Base-by-base conservation (phyloP, 2,329 filamentous ascomycete species). In the Zalaria obscura region DNA sequence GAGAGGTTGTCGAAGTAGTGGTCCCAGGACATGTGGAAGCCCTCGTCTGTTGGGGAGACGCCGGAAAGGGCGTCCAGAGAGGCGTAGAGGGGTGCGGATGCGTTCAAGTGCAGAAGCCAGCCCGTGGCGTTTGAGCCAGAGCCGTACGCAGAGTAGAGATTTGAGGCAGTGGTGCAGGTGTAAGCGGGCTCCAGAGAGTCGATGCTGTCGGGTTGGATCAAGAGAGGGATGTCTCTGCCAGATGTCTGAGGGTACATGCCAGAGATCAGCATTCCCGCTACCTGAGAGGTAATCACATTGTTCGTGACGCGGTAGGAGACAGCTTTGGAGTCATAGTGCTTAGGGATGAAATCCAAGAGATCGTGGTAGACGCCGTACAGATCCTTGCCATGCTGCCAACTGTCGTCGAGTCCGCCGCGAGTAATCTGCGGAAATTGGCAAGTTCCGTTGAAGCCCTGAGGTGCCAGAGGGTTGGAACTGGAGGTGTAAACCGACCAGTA, bases 1-100 rank as follows among this genome's bases (percentile, higher is more conserved):
- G 82, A 86, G 1, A 91, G 70, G 53, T 87, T 91, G 57, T 91
- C 85, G 52, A 79, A 91, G 63, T 91, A 91, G 59, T 87, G 84
- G 54, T 91, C 85, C 51, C 82, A 79, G 40, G 72, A 78, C 34
- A 61, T 68, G 53, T 89, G 83, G 66, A 84, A 91, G 3, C 68
- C 78, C 0, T 55, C 53, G 45, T 78, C 71, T 29, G 59, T 59
- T 0, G 66, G 46, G 0, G 69, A 55, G 1, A 91, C 72, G 27
- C 80, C 80, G 0, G 80, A 84, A 36, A 89, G 70, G 35, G 63
- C 56, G 52, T 91, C 84, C 0, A 91, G 71, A 0, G 58, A 59
- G 4, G 58, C 52, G 54, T 74, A 83, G 0, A 91, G 63, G 0
- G 61, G 48, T 2, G 59, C 54, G 0, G 80, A 69, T 18, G 64